Evolutionary conservation across 768 basidiomycete species (phyloP), one percentile per base, ranked within the genome.

Genomic region (Amanita rubescens): DNA sequence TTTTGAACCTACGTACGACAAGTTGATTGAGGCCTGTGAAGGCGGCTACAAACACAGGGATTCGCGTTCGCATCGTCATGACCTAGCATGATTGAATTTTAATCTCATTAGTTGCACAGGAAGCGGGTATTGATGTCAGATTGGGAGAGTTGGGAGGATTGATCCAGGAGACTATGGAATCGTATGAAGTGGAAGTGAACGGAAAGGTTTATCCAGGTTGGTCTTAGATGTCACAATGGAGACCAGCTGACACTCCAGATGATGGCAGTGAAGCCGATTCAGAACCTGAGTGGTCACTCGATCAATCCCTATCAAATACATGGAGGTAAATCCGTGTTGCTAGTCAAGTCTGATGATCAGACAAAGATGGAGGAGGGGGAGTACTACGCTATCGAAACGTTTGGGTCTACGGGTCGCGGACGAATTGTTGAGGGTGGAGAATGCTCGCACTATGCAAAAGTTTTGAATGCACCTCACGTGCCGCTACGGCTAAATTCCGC

Each of bases 361-460:
- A 91, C 88, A 12, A 95, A 91, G 71, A 99, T 99, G 96, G 96
- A 98, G 64, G 96, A 99, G 69, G 96, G 94, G 37, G 96, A 98
- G 63, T 97, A 98, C 65, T 99, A 91, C 66, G 96, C 96, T 8
- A 95, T 99, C 53, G 96, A 99, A 69, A 99, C 96, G 1, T 99
- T 99, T 67, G 96, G 96, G 10, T 90, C 89, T n/a, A 98, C 95
- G 0, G 95, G 96, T 14, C 77, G 87, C 38, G 96, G 94, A 7
- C 76, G 82, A 22, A 90, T 96, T 19, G 76, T 90, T 14, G 95
- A 98, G 62, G 78, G 77, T 56, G 94, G 94, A 17, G 94, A 94
- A 27, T 88, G 85, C 62, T 97, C 94, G 22, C 96, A 97, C 67
- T 99, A 95, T 65, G 93, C 93, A 10, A 80, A 78, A 64, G 76